Evolutionary conservation across 2,329 filamentous ascomycete species (phyloP).

Genomic region (Alternaria conjuncta): DNA sequence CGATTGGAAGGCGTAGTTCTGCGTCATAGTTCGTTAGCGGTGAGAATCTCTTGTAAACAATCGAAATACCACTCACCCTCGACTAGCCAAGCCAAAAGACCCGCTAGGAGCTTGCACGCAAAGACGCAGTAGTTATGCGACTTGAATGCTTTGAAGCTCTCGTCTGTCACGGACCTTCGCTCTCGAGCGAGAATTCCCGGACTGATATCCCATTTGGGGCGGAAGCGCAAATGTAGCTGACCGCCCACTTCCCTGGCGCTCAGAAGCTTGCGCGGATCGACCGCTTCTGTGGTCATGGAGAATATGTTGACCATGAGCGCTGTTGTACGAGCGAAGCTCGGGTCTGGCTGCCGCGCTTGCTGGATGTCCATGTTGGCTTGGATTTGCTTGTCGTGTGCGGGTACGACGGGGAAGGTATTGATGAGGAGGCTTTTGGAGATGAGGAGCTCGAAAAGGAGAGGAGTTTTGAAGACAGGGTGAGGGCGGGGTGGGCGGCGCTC

Average conservation of each 20-base stretch:
- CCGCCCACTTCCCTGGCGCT: background rate
- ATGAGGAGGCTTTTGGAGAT: background rate
- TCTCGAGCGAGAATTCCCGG: background rate
- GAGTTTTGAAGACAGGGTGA: background rate
- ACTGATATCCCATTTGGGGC: background rate
- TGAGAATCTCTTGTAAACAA: background rate
- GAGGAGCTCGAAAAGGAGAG: fast-evolving
- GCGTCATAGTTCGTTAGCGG: background rate
- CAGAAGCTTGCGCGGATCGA: background rate
- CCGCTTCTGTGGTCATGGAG: background rate
- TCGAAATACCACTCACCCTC: background rate
- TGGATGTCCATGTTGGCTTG: background rate
- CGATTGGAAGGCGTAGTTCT: background rate
- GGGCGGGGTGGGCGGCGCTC: background rate
- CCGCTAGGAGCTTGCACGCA: background rate
- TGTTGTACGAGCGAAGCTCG: background rate
- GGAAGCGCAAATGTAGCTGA: background rate
- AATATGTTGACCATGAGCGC: background rate
- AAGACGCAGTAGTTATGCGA: background rate
- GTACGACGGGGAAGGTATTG: background rate
- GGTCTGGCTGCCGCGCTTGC: background rate
- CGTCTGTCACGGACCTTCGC: background rate
- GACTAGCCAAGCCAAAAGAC: background rate
- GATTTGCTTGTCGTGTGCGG: background rate
- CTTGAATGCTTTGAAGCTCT: background rate